Evolutionary conservation across 2,329 filamentous ascomycete species (phyloP), one percentile per base, ranked within the genome.

Genomic region (Ophiostoma sp.): DNA sequence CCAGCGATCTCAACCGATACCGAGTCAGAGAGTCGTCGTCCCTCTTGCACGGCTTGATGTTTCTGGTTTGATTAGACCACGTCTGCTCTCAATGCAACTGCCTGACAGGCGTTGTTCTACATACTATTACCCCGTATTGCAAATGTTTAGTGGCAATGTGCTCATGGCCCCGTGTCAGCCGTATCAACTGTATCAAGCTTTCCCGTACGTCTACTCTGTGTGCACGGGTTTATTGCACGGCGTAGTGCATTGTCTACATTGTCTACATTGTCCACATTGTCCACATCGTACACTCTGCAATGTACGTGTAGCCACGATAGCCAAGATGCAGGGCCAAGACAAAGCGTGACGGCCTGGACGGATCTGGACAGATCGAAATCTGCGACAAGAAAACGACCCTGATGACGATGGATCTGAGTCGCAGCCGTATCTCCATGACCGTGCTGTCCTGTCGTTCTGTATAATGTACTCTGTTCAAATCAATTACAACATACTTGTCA

Each of bases 1-100:
- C 20, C 57, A 31, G 27, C 27, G 4, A 62, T 62, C 57, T 62
- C 57, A 62, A 62, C 23, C 27, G 57, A 33, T 62, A 62, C 57
- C 23, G 57, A 62, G 52, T n/a, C 44, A 48, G 20, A 54, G 3
- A 8, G 57, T 62, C 23, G 57, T 62, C 52, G 52, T 57, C 52
- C 27, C 27, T 31, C 52, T 57, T 57, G n/a, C 52, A 6, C 13
- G 44, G 20, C 3, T 48, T 57, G 8, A 15, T 60, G 27, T 68
- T 36, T 27, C 54, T 52, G 23, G 33, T 68, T 57, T 60, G 13
- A 35, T 44, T 39, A 39, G 15, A 54, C 57, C 33, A 52, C 39
- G 33, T n/a, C 23, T 48, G 65, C 15, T 62, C 57, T 27, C 57
- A 62, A 62, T 17, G 57, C 57, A 20, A 17, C 57, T 33, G 57